Evolutionary conservation across 164 flowering plant genomes (phyloP).

Genomic region (Aristolochia fimbriata): DNA sequence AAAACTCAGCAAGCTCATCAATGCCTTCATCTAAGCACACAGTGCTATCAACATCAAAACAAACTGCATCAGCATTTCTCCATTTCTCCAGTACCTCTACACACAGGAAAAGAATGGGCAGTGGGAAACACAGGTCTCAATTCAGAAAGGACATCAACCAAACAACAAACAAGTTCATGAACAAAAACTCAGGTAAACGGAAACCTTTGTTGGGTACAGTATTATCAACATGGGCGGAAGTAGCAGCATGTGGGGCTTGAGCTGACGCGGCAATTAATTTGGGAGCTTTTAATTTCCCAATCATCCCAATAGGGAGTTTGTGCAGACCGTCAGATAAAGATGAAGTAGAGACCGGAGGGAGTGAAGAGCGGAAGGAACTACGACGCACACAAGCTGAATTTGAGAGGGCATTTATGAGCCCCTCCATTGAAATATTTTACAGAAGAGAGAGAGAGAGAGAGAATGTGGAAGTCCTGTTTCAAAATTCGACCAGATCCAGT

Average conservation of each 20-base stretch:
- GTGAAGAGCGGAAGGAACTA: constrained; percentile 4
- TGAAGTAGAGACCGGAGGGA: constrained; percentile 11
- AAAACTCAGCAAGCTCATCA: constrained; percentile 95
- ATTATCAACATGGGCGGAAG: constrained; percentile 22
- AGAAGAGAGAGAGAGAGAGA: neutral
- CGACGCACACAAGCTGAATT: constrained; percentile 11
- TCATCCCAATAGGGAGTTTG: constrained; percentile 15
- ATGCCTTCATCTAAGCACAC: constrained; percentile 97
- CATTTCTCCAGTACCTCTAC: constrained; percentile 62
- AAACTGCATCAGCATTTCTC: constrained; percentile 73
- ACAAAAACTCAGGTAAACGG: neutral
- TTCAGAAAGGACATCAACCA: neutral
- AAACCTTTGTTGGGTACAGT: constrained; percentile 45
- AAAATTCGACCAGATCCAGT: neutral
- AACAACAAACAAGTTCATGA: neutral
- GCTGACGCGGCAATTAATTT: constrained; percentile 29
- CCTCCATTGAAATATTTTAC: constrained; percentile 34
- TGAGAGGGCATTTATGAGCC: constrained; percentile 22
- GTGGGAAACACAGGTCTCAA: neutral
- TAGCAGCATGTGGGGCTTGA: constrained; percentile 22
- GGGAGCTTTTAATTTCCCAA: constrained; percentile 14
- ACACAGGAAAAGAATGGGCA: neutral
- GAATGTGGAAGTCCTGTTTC: neutral
- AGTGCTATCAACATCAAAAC: constrained; percentile 99
- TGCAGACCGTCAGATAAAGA: constrained; percentile 6